A percentile compares a stretch with the other conserved stretches of the same genome.
phyloP scores from a whole-genome alignment of 108 stramenopile genomes.

The Skeletonema costatum region DNA sequence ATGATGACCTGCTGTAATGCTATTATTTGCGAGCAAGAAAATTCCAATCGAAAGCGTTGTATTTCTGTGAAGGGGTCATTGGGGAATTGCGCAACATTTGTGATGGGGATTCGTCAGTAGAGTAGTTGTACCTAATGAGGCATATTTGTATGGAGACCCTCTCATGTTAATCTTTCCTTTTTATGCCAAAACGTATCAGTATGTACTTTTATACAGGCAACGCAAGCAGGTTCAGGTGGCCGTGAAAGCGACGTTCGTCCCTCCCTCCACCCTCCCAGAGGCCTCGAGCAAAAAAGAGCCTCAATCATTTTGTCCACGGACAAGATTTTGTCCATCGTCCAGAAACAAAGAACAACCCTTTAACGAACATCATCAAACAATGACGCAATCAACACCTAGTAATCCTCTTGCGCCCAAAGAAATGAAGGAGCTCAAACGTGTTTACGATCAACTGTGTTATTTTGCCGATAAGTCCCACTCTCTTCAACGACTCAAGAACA shows the following conservation, averaged over 20 bases:
- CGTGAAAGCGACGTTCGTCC: no score
- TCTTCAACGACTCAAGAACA: conserved; percentile 36
- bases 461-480: conserved; percentile 50
- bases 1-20: conserved; percentile 66
- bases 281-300: no score
- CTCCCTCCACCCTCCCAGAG: no score
- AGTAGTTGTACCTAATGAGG: neutral
- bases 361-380: neutral
- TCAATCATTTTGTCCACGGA: no score
- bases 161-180: no score
- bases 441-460: conserved; percentile 48
- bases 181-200: no score
- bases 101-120: no score
- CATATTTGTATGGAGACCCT: no score
- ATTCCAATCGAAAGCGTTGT: neutral
- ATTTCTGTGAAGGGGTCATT: neutral
- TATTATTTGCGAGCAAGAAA: neutral
- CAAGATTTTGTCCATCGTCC: no score
- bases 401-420: conserved; percentile 50
- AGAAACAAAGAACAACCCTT: no score
- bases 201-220: no score
- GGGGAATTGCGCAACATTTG: neutral
- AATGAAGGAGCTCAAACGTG: conserved; percentile 58
- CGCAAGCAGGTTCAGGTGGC: no score
- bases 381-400: conserved; percentile 9